A percentile compares a stretch with the other conserved stretches of the same genome.
These are phyloP conservation scores for Fragilaria radians DNA, from an alignment of 108 stramenopile species.

Conservation along the genomic window DNA sequence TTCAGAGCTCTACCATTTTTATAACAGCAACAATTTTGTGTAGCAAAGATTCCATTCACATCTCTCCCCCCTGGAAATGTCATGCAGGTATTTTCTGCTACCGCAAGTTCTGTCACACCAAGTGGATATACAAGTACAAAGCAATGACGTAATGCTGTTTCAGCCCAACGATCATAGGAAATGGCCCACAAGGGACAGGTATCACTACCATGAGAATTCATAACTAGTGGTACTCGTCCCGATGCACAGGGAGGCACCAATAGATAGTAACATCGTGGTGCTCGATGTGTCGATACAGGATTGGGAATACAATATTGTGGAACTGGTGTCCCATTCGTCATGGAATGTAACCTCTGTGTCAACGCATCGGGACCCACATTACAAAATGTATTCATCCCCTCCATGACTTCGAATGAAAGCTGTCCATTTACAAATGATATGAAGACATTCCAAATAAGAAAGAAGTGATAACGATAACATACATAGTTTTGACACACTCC, in stretches of 20 bases:
- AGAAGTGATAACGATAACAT: too few species aligned
- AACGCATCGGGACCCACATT: background rate
- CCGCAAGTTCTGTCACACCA: conserved; percentile 4
- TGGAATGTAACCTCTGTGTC: background rate
- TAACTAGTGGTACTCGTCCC: conserved; percentile 14
- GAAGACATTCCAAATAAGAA: too few species aligned
- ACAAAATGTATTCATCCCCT: background rate
- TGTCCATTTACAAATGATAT: too few species aligned
- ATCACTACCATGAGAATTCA: conserved; percentile 15
- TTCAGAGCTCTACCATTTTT: conserved; percentile 3
- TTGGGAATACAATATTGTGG: background rate
- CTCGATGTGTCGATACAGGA: background rate
- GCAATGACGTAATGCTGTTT: conserved; percentile 17
- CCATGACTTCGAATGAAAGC: too few species aligned
- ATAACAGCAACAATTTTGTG: conserved; percentile 7
- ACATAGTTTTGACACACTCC: too few species aligned
- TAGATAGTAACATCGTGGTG: conserved; percentile 17
- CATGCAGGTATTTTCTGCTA: background rate
- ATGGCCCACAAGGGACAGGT: conserved; percentile 10
- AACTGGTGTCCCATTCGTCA: background rate
- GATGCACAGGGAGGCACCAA: conserved; percentile 18
- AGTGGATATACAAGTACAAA: conserved; percentile 19
- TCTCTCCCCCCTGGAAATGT: background rate
- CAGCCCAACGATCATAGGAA: conserved; percentile 17
- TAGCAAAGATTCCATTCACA: background rate